phyloP scores from a whole-genome alignment of 1,139 yeast species.

The Yamadazyma membranifaciens region DNA sequence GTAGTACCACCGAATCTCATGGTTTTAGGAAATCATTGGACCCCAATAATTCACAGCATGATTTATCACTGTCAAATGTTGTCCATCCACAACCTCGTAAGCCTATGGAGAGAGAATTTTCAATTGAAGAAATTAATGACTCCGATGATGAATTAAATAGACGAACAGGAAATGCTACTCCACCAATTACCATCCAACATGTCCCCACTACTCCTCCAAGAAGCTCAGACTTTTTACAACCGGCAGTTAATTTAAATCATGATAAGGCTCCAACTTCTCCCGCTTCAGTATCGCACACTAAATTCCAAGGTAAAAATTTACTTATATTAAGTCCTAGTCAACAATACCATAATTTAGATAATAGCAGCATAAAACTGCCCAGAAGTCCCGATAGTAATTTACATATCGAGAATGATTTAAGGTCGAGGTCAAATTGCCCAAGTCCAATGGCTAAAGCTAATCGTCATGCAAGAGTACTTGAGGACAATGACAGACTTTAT shows the following conservation, averaged over 20 bases:
- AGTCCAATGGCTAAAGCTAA: conserved; percentile 47
- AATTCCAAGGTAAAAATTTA: conserved; percentile 30
- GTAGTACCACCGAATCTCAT: conserved; percentile 1
- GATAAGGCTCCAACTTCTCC: conserved; percentile 8
- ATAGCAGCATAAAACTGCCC: conserved; percentile 12
- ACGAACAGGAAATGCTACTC: conserved; percentile 4
- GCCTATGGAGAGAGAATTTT: conserved; percentile 23
- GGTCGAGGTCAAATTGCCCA: conserved; percentile 27
- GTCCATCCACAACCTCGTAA: conserved; percentile 6
- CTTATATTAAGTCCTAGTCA: conserved; percentile 44
- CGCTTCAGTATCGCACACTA: conserved; percentile 15
- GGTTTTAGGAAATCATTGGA: conserved; percentile 3
- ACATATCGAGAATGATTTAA: conserved; percentile 16
- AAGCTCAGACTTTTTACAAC: conserved; percentile 10
- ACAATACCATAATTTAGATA: background rate
- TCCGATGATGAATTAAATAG: conserved; percentile 35
- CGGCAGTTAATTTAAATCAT: conserved; percentile 13
- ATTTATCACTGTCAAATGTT: background rate
- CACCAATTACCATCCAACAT: conserved; percentile 1
- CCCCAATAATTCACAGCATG: conserved; percentile 2
- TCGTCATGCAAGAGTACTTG: conserved; percentile 48
- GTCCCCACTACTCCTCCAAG: background rate
- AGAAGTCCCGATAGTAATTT: conserved; percentile 13
- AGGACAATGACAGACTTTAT: conserved; percentile 30
- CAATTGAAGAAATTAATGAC: conserved; percentile 44